A percentile compares a stretch with the other conserved stretches of the same genome.
phyloP scores from a whole-genome alignment of 2,329 filamentous ascomycete species.

The Botrytis squamosa region DNA sequence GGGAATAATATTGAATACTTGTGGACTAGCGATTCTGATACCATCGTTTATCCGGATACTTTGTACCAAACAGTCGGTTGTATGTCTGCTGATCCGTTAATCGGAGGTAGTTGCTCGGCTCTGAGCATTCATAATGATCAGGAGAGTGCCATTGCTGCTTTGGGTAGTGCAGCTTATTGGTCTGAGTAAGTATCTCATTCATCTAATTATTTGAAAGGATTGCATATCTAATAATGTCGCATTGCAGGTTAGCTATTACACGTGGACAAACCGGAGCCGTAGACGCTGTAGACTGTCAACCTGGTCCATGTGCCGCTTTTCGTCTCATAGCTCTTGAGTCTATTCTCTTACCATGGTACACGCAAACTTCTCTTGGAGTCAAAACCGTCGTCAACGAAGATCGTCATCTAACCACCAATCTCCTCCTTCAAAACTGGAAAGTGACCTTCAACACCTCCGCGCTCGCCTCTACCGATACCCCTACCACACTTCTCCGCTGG shows the following conservation, averaged over 20 bases:
- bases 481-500: conserved; percentile 40
- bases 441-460: conserved; percentile 40
- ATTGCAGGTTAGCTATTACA: conserved; percentile 36
- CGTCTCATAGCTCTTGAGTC: conserved; percentile 37
- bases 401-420: conserved; percentile 41
- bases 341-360: conserved; percentile 41
- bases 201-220: too few species aligned
- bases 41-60: conserved; percentile 26
- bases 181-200: conserved; percentile 29
- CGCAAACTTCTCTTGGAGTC: conserved; percentile 40
- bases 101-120: conserved; percentile 40
- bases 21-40: conserved; percentile 42
- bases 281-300: conserved; percentile 41
- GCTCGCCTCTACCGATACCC: conserved; percentile 42
- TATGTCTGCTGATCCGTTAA: conserved; percentile 38
- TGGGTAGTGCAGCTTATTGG: conserved; percentile 41
- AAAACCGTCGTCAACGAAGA: conserved; percentile 43
- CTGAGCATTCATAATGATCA: conserved; percentile 41
- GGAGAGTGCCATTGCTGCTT: conserved; percentile 36
- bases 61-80: conserved; percentile 36
- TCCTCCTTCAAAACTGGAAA: conserved; percentile 40
- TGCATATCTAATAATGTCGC: not conserved
- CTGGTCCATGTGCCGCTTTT: conserved; percentile 42
- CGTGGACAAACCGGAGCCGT: conserved; percentile 38
- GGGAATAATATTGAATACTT: conserved; percentile 40